Evolutionary conservation across 176 grass and related monocot genomes (phyloP).

Genomic region (Lolium multiflorum): DNA sequence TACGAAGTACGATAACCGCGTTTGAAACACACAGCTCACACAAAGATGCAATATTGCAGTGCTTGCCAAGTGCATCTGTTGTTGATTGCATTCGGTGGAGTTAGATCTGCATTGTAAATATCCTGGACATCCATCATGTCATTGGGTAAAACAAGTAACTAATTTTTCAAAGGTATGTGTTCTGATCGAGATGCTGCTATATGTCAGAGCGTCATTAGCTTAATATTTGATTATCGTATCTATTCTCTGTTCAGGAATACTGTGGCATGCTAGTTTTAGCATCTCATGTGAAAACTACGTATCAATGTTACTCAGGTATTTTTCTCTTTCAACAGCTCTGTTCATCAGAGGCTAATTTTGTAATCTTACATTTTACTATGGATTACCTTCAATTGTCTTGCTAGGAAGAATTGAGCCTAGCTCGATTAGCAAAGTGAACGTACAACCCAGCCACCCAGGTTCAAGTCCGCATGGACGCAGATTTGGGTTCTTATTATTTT

Average conservation of each 20-base stretch:
- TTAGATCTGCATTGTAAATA: neutral
- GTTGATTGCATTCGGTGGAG: constrained; percentile 12
- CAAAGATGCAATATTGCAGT: constrained; percentile 7
- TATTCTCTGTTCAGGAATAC: neutral
- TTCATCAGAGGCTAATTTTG: neutral
- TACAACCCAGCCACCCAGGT: no score
- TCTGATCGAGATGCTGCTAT: neutral
- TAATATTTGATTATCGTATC: constrained; percentile 9
- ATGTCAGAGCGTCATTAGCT: neutral
- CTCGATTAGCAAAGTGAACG: no score
- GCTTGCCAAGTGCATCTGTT: neutral
- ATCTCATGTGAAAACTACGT: neutral
- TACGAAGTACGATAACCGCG: neutral
- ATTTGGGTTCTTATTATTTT: no score
- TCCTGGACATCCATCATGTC: neutral
- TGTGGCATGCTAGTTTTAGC: constrained; percentile 2
- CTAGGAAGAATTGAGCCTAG: neutral
- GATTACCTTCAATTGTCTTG: neutral
- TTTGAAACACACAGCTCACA: neutral
- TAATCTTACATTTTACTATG: constrained; percentile 8
- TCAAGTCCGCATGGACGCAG: no score
- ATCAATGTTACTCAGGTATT: constrained; percentile 39
- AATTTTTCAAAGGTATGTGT: constrained; percentile 18
- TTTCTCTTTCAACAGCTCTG: constrained; percentile 11
- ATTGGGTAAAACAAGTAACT: neutral